Evolutionary conservation across 2,329 filamentous ascomycete genomes (phyloP).

Genomic region (Fusarium goolgardi): DNA sequence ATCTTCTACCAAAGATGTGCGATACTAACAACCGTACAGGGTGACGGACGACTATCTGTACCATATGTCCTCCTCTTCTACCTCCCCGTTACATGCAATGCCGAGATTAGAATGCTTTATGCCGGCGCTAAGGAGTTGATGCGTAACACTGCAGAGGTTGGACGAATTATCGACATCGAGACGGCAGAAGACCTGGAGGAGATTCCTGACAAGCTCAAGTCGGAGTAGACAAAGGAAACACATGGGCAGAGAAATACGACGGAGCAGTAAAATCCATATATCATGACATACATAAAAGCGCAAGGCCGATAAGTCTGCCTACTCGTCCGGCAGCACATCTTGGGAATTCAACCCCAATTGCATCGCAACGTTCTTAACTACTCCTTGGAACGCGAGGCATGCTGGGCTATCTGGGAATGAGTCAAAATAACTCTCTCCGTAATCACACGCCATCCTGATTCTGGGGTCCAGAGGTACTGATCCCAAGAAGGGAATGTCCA

Average conservation of each 20-base stretch:
- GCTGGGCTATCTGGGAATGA: constrained; percentile 93
- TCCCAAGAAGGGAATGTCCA: constrained; percentile 88
- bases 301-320: constrained; percentile 30
- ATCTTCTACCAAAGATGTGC: background rate
- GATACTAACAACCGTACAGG: constrained; percentile 59
- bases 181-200: constrained; percentile 82
- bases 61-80: constrained; percentile 97
- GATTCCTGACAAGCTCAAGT: constrained; percentile 73
- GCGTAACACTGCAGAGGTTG: constrained; percentile 92
- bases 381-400: constrained; percentile 80
- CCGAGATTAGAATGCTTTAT: constrained; percentile 90
- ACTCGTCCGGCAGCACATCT: constrained; percentile 58
- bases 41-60: constrained; percentile 84
- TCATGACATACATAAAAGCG: constrained; percentile 37
- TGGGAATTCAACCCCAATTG: constrained; percentile 73
- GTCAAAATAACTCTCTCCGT: constrained; percentile 96
- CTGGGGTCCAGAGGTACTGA: constrained; percentile 91
- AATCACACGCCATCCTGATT: constrained; percentile 97
- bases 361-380: constrained; percentile 78
- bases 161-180: constrained; percentile 85
- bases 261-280: constrained; percentile 15
- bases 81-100: constrained; percentile 90
- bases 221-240: constrained; percentile 18
- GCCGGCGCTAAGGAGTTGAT: constrained; percentile 96
- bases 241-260: background rate